phyloP scores from a whole-genome alignment of 164 flowering plant genomes.

The Vitis labrusca region DNA sequence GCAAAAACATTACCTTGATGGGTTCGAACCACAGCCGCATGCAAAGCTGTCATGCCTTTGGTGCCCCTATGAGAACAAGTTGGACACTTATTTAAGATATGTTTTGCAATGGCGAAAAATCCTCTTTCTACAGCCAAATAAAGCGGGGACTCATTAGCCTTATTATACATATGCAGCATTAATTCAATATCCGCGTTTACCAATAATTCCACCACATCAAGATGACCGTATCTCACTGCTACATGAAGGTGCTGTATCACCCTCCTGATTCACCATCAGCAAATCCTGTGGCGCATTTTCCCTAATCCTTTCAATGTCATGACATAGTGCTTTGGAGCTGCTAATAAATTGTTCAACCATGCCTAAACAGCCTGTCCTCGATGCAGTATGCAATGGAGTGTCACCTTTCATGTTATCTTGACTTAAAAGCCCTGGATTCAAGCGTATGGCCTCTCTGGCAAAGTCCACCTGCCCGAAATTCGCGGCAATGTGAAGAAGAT shows the following conservation, averaged over 20 bases:
- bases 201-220: neutral
- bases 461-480: neutral
- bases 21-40: constrained; percentile 17
- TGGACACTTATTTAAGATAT: neutral
- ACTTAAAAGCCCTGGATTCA: neutral
- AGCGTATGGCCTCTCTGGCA: neutral
- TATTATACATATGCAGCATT: neutral
- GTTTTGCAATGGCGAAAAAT: neutral
- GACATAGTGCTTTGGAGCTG: neutral
- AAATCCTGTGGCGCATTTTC: neutral
- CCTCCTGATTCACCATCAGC: neutral
- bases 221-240: neutral
- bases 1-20: neutral
- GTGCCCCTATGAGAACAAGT: constrained; percentile 3
- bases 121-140: neutral
- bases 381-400: constrained; percentile 17
- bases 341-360: neutral
- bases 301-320: neutral
- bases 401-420: constrained; percentile 6
- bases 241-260: neutral
- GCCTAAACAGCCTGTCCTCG: neutral
- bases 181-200: neutral
- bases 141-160: neutral
- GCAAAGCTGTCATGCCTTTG: constrained; percentile 16
- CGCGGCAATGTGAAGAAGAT: neutral